A percentile compares a stretch with the other conserved stretches of the same genome.
Evolutionary conservation across 176 grass and related monocot genomes (phyloP).

Genomic region (Juncus inflexus): DNA sequence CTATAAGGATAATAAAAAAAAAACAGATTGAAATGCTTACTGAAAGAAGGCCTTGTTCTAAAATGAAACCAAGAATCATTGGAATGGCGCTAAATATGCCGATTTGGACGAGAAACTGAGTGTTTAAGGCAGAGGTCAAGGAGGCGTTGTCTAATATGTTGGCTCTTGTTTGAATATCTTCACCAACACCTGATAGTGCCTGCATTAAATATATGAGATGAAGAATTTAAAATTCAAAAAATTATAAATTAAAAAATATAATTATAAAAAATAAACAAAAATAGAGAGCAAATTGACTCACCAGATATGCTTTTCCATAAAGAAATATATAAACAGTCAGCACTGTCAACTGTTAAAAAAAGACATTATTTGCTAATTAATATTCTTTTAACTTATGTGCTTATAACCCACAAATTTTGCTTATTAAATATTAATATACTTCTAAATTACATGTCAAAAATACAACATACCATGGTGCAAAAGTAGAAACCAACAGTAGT

Average conservation of each 20-base stretch:
- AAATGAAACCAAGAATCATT: conserved; percentile 92
- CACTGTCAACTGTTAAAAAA: conserved; percentile 36
- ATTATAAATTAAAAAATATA: conserved; percentile 14
- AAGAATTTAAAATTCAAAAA: neutral
- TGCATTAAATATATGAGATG: conserved; percentile 26
- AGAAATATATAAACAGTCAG: conserved; percentile 51
- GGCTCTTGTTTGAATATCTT: conserved; percentile 50
- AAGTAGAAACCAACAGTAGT: conserved; percentile 93
- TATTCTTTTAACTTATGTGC: too few species aligned
- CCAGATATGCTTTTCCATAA: conserved; percentile 44
- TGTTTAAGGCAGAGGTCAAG: conserved; percentile 83
- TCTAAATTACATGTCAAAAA: too few species aligned
- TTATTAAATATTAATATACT: too few species aligned
- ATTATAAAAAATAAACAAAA: conserved; percentile 3
- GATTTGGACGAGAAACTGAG: conserved; percentile 96
- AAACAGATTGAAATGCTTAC: conserved; percentile 18
- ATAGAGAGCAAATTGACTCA: conserved; percentile 9
- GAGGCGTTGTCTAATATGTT: conserved; percentile 63
- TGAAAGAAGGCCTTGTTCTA: conserved; percentile 75
- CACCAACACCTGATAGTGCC: conserved; percentile 93
- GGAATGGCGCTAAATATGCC: conserved; percentile 93
- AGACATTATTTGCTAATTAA: too few species aligned
- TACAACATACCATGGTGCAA: conserved; percentile 74
- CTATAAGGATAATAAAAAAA: conserved; percentile 2
- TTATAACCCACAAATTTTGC: too few species aligned